phyloP scores from a whole-genome alignment of 208 protist genomes.

The Trypanosomatidae sp. region DNA sequence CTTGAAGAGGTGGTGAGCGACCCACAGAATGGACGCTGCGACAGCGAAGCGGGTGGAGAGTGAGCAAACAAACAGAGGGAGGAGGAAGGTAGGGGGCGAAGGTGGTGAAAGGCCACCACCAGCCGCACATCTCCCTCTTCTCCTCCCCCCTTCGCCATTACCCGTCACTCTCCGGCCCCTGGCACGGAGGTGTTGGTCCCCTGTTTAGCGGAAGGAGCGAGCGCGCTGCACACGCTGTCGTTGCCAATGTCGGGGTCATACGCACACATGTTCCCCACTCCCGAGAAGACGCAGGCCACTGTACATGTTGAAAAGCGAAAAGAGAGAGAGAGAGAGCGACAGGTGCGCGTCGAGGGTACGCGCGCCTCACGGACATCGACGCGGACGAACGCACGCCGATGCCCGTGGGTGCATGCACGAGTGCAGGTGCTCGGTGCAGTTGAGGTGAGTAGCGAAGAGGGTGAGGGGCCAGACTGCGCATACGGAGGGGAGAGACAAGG shows the following conservation, averaged over 20 bases:
- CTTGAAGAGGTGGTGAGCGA: neutral
- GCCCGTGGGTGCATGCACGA: neutral
- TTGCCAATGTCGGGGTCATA: neutral
- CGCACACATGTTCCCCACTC: neutral
- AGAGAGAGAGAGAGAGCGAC: neutral
- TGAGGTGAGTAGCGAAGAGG: neutral
- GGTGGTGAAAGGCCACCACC: neutral
- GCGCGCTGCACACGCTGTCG: neutral
- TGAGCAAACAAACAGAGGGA: neutral
- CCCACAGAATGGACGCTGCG: neutral
- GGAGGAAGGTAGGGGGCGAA: neutral
- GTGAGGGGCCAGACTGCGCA: neutral
- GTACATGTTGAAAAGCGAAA: neutral
- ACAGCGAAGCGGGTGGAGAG: neutral
- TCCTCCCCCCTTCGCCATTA: neutral
- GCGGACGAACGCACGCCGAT: neutral
- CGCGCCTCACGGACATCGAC: neutral
- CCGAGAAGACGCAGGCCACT: neutral
- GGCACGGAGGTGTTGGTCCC: neutral
- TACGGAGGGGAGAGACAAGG: neutral
- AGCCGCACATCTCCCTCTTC: neutral
- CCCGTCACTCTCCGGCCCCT: neutral
- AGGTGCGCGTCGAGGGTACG: neutral
- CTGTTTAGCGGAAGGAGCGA: neutral
- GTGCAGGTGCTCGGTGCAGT: neutral